Base-by-base conservation (phyloP, 306 rosid genomes). In the Citrullus colocynthis region DNA sequence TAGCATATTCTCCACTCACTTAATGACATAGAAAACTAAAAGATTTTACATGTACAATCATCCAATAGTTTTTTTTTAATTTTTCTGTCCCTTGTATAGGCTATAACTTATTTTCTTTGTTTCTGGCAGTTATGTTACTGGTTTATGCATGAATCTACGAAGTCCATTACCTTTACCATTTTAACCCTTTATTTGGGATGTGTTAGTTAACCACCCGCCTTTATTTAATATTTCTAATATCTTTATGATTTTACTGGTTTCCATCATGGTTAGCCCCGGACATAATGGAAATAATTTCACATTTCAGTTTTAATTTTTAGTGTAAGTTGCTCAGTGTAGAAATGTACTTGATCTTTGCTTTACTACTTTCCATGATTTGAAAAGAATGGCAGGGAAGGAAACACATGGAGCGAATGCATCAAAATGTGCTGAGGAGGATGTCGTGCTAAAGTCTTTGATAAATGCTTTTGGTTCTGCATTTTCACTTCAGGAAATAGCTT, bases 401-500 rank as follows among this genome's bases (percentile, higher is more conserved):
- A 86, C 85, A 52, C 69, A 87, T 52, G 77, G 88, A 44, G 84
- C 61, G 32, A 85, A 60, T 36, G 59, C 62, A 42, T 80, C 82
- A 15, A 78, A 15, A 7, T 80, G 15, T 30, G 84, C 76, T 6
- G 91, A 75, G 15, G 87, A 92, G 81, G 97, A 92, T 20, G 77
- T 78, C 57, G 90, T 83, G 41, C 83, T 95, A 59, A 86, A 48
- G 56, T 81, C 80, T 78, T 80, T 95, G 88, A 87, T 90, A 18
- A 97, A 92, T 59, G 87, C 88, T 3, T 92, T 95, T 79, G 93
- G 93, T 55, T 56, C 86, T 4, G 58, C 86, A 21, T 94, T 87
- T 79, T 82, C 93, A 37, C 85, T 90, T 30, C 85, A 89, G 0
- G 87, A 94, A 78, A 90, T 94, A 80, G 95, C 98, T 81, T 82